These are phyloP conservation scores for Psophocarpus tetragonolobus DNA, from an alignment of 306 rosid species.

Conservation along the genomic window DNA sequence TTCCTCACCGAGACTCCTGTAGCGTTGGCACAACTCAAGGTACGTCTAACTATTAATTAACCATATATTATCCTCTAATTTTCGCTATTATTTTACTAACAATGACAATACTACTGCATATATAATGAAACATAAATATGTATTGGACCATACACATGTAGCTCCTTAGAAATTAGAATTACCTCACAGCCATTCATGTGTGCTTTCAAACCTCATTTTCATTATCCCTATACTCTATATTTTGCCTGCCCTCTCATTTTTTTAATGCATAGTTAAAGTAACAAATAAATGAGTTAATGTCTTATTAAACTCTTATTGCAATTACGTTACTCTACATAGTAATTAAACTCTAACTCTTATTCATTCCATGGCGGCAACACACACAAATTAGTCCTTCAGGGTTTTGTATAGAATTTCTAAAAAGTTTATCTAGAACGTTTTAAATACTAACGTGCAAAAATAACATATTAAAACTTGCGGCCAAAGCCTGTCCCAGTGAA, in stretches of 20 bases:
- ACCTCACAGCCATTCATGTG: slow-evolving; percentile 43
- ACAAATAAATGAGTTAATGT: neutral
- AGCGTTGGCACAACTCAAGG: slow-evolving; percentile 91
- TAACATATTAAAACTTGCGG: slow-evolving; percentile 26
- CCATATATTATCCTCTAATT: neutral
- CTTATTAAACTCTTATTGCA: no score
- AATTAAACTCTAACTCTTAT: no score
- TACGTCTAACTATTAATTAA: neutral
- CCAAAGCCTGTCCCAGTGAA: slow-evolving; percentile 12
- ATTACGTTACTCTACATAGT: no score
- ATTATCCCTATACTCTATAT: slow-evolving; percentile 13
- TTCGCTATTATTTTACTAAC: neutral
- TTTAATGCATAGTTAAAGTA: neutral
- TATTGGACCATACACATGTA: slow-evolving; percentile 34
- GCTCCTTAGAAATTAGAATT: slow-evolving; percentile 19
- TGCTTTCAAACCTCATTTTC: slow-evolving; percentile 34
- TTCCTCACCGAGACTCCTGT: slow-evolving; percentile 90
- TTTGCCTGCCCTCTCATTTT: neutral
- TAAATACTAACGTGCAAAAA: no score
- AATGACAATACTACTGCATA: no score
- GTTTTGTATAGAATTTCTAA: no score
- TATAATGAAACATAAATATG: neutral
- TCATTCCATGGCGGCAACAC: no score
- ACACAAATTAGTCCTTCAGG: no score
- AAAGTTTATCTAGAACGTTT: no score